Conservation (phyloP, 75 land plant species). For the Ceratopteris richardii region DNA sequence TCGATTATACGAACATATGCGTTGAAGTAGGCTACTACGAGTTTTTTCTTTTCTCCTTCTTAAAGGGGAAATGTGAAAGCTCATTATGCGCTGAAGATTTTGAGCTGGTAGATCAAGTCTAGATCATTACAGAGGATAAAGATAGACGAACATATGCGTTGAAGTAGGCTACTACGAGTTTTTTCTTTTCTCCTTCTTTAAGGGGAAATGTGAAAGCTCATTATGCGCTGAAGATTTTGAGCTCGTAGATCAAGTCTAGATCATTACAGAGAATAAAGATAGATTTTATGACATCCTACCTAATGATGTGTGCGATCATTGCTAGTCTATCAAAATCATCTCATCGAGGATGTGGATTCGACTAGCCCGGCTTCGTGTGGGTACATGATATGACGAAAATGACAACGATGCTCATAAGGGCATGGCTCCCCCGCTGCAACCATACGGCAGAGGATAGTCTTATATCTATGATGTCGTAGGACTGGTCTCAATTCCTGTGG, state of each 20-base stretch:
- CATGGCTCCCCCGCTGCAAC: constrained; percentile 57
- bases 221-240: neutral
- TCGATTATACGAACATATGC: no score
- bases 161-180: no score
- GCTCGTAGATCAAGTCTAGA: neutral
- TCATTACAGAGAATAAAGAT: no score
- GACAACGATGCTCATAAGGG: constrained; percentile 83
- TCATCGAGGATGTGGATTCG: neutral
- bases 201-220: neutral
- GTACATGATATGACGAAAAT: constrained; percentile 53
- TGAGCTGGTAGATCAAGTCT: neutral
- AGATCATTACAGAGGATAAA: no score
- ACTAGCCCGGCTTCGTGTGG: constrained; percentile 34
- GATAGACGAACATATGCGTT: no score
- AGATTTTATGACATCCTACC: no score
- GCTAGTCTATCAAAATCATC: neutral
- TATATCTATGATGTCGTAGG: constrained; percentile 74
- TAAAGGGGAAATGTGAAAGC: neutral
- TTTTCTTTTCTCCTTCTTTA: neutral
- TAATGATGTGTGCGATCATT: no score
- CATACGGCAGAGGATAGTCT: constrained; percentile 82
- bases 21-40: no score
- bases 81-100: neutral
- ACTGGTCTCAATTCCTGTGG: constrained; percentile 65
- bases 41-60: neutral